Evolutionary conservation across 1,284 basidiomycete genomes (phyloP).

Genomic region (Cryptococcus depauperatus): DNA sequence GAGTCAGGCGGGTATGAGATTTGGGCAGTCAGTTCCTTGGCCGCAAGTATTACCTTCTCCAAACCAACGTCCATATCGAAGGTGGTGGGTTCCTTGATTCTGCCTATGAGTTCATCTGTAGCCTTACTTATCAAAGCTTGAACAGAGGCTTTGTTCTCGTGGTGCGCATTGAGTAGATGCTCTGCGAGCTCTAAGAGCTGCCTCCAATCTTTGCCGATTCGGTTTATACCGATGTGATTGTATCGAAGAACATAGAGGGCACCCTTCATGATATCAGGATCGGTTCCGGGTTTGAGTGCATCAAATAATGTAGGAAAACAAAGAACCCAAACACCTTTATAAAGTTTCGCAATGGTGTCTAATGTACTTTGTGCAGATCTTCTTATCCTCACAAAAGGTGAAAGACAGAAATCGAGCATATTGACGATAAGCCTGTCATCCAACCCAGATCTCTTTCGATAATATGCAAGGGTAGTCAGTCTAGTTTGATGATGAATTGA

Average conservation of each 20-base stretch:
- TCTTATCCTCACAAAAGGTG: conserved; percentile 64
- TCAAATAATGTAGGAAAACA: conserved; percentile 65
- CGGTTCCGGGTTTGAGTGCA: conserved; percentile 65
- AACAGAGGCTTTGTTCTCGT: conserved; percentile 90
- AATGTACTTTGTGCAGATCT: conserved; percentile 32
- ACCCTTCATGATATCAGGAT: conserved; percentile 92
- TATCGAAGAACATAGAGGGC: conserved; percentile 71
- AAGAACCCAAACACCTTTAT: conserved; percentile 69
- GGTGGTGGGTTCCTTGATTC: conserved; percentile 34
- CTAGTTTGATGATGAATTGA: conserved; percentile 40
- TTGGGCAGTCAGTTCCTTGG: conserved; percentile 22
- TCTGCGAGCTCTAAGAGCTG: conserved; percentile 60
- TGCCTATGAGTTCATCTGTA: conserved; percentile 53
- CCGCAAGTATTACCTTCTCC: conserved; percentile 25
- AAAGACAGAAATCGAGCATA: conserved; percentile 74
- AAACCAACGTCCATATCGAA: conserved; percentile 25
- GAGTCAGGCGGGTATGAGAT: conserved; percentile 21
- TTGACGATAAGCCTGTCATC: conserved; percentile 73
- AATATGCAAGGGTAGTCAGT: conserved; percentile 49
- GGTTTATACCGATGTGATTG: conserved; percentile 30
- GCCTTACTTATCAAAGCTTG: conserved; percentile 75
- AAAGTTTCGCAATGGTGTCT: conserved; percentile 54
- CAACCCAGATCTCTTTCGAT: conserved; percentile 67
- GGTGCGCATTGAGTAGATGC: conserved; percentile 72
- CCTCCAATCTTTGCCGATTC: conserved; percentile 54